Base-by-base conservation (phyloP, 2,329 filamentous ascomycete species). In the Sclerotinia borealis region DNA sequence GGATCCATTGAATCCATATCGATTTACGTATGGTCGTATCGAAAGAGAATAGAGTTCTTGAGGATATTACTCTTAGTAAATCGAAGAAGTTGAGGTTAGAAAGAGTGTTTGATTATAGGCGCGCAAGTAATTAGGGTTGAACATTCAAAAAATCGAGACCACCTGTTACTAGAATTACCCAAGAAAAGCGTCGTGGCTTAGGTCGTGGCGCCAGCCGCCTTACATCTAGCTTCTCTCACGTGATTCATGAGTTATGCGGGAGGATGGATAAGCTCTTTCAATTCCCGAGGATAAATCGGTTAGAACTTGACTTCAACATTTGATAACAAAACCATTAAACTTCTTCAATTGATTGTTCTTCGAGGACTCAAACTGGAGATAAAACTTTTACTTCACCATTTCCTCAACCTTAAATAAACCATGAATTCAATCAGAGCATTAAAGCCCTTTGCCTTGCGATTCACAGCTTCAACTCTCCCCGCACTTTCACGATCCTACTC, bases 1-100 rank as follows among this genome's bases (percentile, higher is more conserved):
- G 91, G 88, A 80, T 96, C 92, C 67, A 88, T 84, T 72, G 87
- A 87, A 80, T 97, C 92, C 93, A 96, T 96, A 51, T 60, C 68
- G 47, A 31, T 36, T 48, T 9, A 56, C 19, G 41, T 58, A 41
- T 15, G 27, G 25, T n/a, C 43, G 22, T 17, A 17, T 27, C 9
- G 31, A 55, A 36, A 25, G 19, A 19, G 43, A 41, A 36, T 49
- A 37, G 22, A 39, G 19, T n/a, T 37, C 3, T 10, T 52, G 47
- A 47, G 25, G 25, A 29, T 56, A 27, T 22, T 17, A 25, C 37
- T 27, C 2, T 17, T 43, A 19, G n/a, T n/a, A n/a, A n/a, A n/a
- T 31, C 3, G 10, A 34, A 36, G 29, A 29, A n/a, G 25, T 58
- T 49, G 25, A 8, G 25, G 54, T 19, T 27, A 13, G 11, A 48